Conservation (phyloP, 805 yeast species). For the Myxozyma neotropica region DNA sequence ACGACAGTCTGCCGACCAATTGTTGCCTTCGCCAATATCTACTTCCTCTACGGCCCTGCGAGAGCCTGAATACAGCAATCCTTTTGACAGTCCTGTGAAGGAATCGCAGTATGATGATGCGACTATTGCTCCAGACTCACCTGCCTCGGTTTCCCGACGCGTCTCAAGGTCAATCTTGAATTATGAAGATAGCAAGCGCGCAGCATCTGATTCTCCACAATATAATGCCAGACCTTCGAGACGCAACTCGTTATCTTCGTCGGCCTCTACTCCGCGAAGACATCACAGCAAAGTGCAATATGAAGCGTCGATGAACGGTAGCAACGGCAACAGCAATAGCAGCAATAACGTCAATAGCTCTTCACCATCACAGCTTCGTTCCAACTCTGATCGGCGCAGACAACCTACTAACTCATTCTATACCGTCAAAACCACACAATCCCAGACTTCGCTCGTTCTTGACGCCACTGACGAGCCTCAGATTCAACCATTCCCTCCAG, state of each 20-base stretch:
- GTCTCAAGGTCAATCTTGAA: constrained; percentile 19
- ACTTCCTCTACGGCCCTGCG: not conserved
- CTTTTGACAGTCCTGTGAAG: constrained; percentile 2
- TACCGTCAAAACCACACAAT: constrained; percentile 27
- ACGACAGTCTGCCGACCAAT: not conserved
- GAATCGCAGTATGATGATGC: constrained; percentile 21
- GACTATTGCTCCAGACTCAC: constrained; percentile 19
- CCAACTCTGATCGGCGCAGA: constrained; percentile 11
- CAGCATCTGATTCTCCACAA: not conserved
- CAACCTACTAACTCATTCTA: constrained; percentile 19
- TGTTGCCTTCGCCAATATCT: not conserved
- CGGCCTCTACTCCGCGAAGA: not conserved
- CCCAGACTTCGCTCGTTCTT: constrained; percentile 31
- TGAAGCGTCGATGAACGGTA: not conserved
- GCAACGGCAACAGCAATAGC: not conserved
- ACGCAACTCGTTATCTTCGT: constrained; percentile 12
- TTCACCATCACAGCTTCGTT: constrained; percentile 1
- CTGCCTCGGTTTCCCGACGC: constrained; percentile 22
- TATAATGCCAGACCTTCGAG: constrained; percentile 1
- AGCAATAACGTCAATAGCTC: not conserved
- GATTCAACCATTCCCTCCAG: constrained; percentile 37
- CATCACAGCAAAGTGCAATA: not conserved
- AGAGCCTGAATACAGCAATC: not conserved
- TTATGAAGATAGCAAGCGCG: constrained; percentile 12
- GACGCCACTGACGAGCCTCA: constrained; percentile 29